Evolutionary conservation across 495 filamentous ascomycete species (phyloP), one percentile per base, ranked within the genome.

Genomic region (Rusavskia elegans): DNA sequence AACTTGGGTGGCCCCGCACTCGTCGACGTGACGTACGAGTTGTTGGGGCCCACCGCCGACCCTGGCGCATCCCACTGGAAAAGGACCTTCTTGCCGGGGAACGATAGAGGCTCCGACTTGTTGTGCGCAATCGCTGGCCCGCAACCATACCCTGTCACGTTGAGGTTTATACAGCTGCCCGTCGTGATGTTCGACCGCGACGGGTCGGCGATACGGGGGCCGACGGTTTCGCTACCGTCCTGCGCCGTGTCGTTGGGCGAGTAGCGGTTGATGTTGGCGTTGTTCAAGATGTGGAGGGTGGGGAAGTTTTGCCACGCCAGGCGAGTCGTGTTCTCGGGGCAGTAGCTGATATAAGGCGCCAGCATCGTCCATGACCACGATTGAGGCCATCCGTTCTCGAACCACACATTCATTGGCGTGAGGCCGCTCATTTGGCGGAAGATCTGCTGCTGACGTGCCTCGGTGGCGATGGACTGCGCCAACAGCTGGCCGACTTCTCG

Each of bases 301-400:
- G 88, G 89, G 71, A 88, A 94, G 68, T 94, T 95, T 63, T 94
- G 84, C 87, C 88, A 94, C 11, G 80, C 71, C 36, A 94, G 69
- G 5, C 84, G 77, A 4, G 86, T 94, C 57, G 82, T 78, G 58
- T 83, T 80, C 48, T 63, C 64, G 0, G 87, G 87, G 63, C 89
- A 95, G 13, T 73, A 79, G 45, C 77, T 82, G 66, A 95, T 89
- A 63, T 86, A 89, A 0, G 85, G 89, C 0, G 89, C 86, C 35
- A 95, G 72, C 10, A 87, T 72, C 0, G 87, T 82, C 89, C 89
- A 94, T 2, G 82, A 78, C 85, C 89, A 93, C 0, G 82, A 85
- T 62, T 94, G 88, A 0, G 87, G 86, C 19, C 89, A 76, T 23
- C 85, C 85, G 10, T 78, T 73, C 64, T 88, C 78, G 63, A 90